These are phyloP conservation scores for Fusarium dimerum DNA, from an alignment of 2,329 filamentous ascomycete genomes.

Conservation along the genomic window DNA sequence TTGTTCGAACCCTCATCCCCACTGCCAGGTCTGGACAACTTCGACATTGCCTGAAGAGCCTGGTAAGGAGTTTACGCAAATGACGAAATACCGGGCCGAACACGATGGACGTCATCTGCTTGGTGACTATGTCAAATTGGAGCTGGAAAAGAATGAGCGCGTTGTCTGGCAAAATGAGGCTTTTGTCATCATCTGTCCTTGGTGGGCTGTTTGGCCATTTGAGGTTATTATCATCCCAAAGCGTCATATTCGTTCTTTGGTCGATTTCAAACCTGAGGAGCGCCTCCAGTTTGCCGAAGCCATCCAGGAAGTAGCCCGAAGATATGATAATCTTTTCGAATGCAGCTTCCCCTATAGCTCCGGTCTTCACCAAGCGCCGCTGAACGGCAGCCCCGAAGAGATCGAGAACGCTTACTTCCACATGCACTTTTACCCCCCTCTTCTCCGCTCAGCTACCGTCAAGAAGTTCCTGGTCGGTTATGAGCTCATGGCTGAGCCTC, in stretches of 20 bases:
- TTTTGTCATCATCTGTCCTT: conserved; percentile 89
- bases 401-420: conserved; percentile 88
- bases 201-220: conserved; percentile 98
- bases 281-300: conserved; percentile 75
- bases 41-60: conserved; percentile 90
- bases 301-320: conserved; percentile 82
- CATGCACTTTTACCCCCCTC: conserved; percentile 95
- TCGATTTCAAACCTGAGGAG: conserved; percentile 76
- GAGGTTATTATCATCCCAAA: conserved; percentile 90
- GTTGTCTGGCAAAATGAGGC: conserved; percentile 84
- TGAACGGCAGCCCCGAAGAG: conserved; percentile 79
- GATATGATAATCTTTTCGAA: conserved; percentile 97
- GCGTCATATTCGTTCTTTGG: conserved; percentile 78
- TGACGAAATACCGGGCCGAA: conserved; percentile 75
- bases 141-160: conserved; percentile 78
- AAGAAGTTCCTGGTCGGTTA: conserved; percentile 96
- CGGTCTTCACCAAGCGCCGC: conserved; percentile 91
- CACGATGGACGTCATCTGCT: conserved; percentile 76
- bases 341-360: conserved; percentile 97
- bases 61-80: conserved; percentile 72
- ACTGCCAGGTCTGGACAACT: conserved; percentile 96
- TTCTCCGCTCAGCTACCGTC: conserved; percentile 89
- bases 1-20: conserved; percentile 96
- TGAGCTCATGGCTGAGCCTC: conserved; percentile 96
- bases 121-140: conserved; percentile 82